Conservation (phyloP, 2,329 filamentous ascomycete species). For the Fusarium caatingaense region DNA sequence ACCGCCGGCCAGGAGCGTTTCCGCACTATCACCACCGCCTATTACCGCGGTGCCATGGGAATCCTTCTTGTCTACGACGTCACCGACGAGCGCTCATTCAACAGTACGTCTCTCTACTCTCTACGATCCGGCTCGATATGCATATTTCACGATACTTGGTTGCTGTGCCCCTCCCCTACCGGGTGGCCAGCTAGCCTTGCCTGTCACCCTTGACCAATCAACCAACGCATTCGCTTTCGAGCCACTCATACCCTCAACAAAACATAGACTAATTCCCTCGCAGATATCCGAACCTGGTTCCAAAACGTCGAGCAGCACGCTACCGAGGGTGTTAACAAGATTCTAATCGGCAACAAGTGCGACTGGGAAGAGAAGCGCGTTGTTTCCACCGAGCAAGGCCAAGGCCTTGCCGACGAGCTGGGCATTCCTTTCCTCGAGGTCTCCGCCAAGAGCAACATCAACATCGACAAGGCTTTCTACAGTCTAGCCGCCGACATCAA, state of each 20-base stretch:
- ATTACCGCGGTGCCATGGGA: constrained; percentile 98
- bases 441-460: constrained; percentile 99
- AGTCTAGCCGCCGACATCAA: constrained; percentile 96
- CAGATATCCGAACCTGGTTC: constrained; percentile 99
- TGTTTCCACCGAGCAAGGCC: constrained; percentile 91
- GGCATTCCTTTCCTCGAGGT: constrained; percentile 99
- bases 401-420: constrained; percentile 93
- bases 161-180: background rate
- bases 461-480: constrained; percentile 99
- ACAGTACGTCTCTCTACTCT: constrained; percentile 71
- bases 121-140: background rate
- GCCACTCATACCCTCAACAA: constrained; percentile 16
- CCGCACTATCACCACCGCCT: constrained; percentile 97
- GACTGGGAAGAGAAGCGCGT: constrained; percentile 99
- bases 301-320: constrained; percentile 98
- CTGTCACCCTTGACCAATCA: constrained; percentile 9
- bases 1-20: constrained; percentile 98
- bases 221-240: constrained; percentile 1
- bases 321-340: constrained; percentile 99
- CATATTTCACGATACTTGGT: background rate
- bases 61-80: constrained; percentile 98
- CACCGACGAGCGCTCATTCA: constrained; percentile 94
- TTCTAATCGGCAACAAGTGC: constrained; percentile 99
- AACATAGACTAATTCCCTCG: constrained; percentile 24
- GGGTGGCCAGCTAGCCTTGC: background rate